phyloP scores from a whole-genome alignment of 352 stramenopile genomes.

The Phytophthora melonis region DNA sequence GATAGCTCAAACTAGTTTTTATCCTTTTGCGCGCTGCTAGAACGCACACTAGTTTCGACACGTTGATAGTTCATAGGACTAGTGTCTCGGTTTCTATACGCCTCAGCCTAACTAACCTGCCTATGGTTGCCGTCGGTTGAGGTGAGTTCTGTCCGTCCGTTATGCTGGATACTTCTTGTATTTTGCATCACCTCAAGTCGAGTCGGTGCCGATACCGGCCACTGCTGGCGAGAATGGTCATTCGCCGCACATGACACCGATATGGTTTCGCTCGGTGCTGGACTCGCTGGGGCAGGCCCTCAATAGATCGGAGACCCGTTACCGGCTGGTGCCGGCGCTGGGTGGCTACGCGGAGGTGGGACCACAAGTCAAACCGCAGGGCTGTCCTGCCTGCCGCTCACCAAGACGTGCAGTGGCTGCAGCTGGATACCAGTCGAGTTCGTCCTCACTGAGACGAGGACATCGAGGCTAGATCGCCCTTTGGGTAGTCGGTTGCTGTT shows the following conservation, averaged over 20 bases:
- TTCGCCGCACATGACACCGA: constrained; percentile 2
- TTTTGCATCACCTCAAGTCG: constrained; percentile 15
- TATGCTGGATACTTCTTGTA: constrained; percentile 23
- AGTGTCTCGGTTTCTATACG: not conserved
- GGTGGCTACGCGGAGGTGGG: not conserved
- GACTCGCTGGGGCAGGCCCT: not conserved
- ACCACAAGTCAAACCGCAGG: not conserved
- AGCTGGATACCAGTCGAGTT: not conserved
- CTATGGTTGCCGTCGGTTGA: constrained; percentile 8
- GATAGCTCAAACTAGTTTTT: too few species aligned
- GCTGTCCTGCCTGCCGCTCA: not conserved
- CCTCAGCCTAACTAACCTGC: not conserved
- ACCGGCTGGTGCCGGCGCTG: constrained; percentile 3
- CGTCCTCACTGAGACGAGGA: constrained; percentile 9
- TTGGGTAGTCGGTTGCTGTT: too few species aligned
- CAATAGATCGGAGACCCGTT: constrained; percentile 6
- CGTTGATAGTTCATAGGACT: not conserved
- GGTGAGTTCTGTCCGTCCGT: constrained; percentile 16
- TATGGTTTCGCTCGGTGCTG: not conserved
- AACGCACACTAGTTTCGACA: not conserved
- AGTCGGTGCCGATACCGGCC: constrained; percentile 3
- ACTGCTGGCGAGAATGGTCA: constrained; percentile 19
- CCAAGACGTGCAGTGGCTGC: constrained; percentile 7
- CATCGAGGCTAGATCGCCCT: too few species aligned
- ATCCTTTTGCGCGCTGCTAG: too few species aligned